Percentiles rank a stretch among this genome's conserved stretches.
Conservation (phyloP, 1,284 basidiomycete genomes). For the Ganoderma multipileum region DNA sequence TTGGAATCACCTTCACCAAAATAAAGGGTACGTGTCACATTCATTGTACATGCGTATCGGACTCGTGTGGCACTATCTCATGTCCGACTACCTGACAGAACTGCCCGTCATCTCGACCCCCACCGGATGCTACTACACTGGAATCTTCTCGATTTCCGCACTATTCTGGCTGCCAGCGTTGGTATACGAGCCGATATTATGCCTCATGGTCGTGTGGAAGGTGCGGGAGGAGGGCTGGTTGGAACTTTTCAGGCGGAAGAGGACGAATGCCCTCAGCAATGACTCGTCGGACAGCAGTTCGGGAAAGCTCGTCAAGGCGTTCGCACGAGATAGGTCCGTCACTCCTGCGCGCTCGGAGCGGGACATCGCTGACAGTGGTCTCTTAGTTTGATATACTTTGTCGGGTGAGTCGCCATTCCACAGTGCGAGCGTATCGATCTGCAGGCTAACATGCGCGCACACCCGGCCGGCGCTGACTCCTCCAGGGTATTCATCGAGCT, state of each 20-base stretch:
- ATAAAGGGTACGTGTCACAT: constrained; percentile 28
- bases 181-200: constrained; percentile 37
- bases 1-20: constrained; percentile 32
- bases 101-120: constrained; percentile 37
- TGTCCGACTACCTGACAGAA: constrained; percentile 19
- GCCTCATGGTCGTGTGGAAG: constrained; percentile 35
- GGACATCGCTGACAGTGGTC: background rate
- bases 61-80: background rate
- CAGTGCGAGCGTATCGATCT: background rate
- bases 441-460: background rate
- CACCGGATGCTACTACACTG: constrained; percentile 37
- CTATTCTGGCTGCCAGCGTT: constrained; percentile 39
- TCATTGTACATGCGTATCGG: background rate
- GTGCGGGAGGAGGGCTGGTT: constrained; percentile 24
- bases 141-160: constrained; percentile 32
- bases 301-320: background rate
- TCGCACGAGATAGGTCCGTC: constrained; percentile 7
- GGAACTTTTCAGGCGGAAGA: constrained; percentile 11
- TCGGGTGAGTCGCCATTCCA: constrained; percentile 20
- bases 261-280: background rate
- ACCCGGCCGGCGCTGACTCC: background rate
- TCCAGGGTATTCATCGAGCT: constrained; percentile 36
- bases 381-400: constrained; percentile 30
- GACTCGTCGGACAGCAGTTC: background rate
- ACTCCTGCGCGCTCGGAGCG: too few species aligned